Evolutionary conservation across 1,284 basidiomycete species (phyloP).

Genomic region (Ceratobasidium sp.): DNA sequence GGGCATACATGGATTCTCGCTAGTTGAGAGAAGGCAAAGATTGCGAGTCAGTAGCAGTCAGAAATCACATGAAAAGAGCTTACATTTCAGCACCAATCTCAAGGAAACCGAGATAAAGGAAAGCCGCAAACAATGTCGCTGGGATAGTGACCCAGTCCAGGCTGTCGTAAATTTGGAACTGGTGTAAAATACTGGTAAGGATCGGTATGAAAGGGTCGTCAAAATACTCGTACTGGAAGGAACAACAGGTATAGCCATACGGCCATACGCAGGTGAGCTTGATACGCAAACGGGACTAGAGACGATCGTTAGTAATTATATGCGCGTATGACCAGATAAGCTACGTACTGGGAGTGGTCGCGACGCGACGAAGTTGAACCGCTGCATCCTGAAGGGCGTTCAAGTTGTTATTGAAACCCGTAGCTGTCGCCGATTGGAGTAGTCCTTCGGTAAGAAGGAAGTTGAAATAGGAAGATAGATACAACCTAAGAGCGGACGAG

Average conservation of each 20-base stretch:
- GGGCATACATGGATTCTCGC: conserved; percentile 77
- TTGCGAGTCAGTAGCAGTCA: no score
- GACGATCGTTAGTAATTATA: background rate
- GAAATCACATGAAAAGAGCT: conserved; percentile 63
- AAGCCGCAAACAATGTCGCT: conserved; percentile 45
- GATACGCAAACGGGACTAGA: conserved; percentile 73
- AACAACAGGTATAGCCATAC: conserved; percentile 77
- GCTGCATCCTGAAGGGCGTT: conserved; percentile 51
- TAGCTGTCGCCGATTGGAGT: conserved; percentile 67
- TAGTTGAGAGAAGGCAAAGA: conserved; percentile 50
- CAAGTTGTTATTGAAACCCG: conserved; percentile 50
- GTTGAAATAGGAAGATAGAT: conserved; percentile 65
- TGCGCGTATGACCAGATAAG: background rate
- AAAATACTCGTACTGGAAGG: conserved; percentile 60
- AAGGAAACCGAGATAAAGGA: conserved; percentile 65
- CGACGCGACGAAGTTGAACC: conserved; percentile 37
- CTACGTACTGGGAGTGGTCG: conserved; percentile 39
- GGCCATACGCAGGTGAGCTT: conserved; percentile 74
- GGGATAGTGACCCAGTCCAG: conserved; percentile 35
- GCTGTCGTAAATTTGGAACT: conserved; percentile 69
- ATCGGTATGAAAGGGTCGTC: no score
- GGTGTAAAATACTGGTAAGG: no score
- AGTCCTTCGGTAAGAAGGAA: conserved; percentile 52
- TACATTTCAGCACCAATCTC: conserved; percentile 80
- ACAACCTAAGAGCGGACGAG: conserved; percentile 54